Evolutionary conservation across 2,329 filamentous ascomycete genomes (phyloP), one percentile per base, ranked within the genome.

Genomic region (Tolypocladium guangdongense): DNA sequence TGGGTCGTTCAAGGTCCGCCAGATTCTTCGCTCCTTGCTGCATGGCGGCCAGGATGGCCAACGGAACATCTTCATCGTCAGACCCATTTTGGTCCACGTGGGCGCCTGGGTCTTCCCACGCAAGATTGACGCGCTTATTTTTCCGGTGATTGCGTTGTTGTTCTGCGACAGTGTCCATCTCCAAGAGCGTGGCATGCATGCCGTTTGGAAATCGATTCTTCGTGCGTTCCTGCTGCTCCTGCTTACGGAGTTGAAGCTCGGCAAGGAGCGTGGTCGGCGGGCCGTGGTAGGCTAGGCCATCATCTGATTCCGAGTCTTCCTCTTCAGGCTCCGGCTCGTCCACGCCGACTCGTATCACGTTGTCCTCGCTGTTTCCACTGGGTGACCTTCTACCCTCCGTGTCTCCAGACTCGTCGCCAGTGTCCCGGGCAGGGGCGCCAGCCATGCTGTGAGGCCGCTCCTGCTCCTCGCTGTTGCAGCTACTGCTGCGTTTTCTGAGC

Each of bases 141-240:
- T 86, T 80, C 38, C 92, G 82, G 32, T 86, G 78, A 58, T 85
- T 83, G 60, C 84, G 85, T 66, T 96, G 88, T 27, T 90, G 80
- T 68, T 96, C 88, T 24, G 89, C 88, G 32, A 96, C 89, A 0
- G 90, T 87, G 64, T 99, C 92, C 60, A 97, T 80, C 65, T 99
- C 84, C 1, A 99, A 76, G 4, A 99, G 77, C 0, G 93, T 99
- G 16, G 88, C 88, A 58, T 93, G 89, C 78, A 95, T 85, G n/a
- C 90, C 91, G 52, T 86, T 84, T 22, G 87, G 85, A 60, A 76
- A 76, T 2, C 71, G 70, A 24, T 84, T 81, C 54, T 68, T 66
- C 33, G 86, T 93, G 37, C 93, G 84, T 57, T 84, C 77, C 68
- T 89, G 91, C 62, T 95, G 86, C 61, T 96, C 88, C 55, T 88